These are phyloP conservation scores for Lachancea waltii DNA, from an alignment of 805 yeast genomes.

Conservation along the genomic window DNA sequence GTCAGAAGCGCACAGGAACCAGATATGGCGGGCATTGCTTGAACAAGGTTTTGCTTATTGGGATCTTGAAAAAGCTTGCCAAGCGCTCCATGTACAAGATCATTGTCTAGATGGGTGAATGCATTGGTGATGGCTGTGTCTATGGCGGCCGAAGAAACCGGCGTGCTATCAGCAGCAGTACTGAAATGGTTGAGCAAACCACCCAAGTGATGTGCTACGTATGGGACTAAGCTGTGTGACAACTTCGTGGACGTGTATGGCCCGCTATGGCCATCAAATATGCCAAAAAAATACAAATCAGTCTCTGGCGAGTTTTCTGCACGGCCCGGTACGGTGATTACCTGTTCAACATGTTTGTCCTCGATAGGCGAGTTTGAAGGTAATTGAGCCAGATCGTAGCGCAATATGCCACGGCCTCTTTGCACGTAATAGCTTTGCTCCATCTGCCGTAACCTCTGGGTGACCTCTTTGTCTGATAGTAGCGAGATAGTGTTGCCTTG, in stretches of 20 bases:
- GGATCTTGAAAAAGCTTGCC: slow-evolving; percentile 63
- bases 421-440: slow-evolving; percentile 79
- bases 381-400: slow-evolving; percentile 86
- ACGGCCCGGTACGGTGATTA: slow-evolving; percentile 59
- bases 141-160: slow-evolving; percentile 57
- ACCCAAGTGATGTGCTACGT: slow-evolving; percentile 72
- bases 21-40: slow-evolving; percentile 85
- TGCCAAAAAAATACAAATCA: slow-evolving; percentile 94
- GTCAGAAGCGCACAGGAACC: slow-evolving; percentile 92
- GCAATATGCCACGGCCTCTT: slow-evolving; percentile 77
- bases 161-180: slow-evolving; percentile 17
- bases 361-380: slow-evolving; percentile 92
- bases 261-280: slow-evolving; percentile 96
- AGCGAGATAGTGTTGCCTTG: slow-evolving; percentile 33
- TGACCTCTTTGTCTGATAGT: slow-evolving; percentile 64
- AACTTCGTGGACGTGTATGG: slow-evolving; percentile 87
- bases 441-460: slow-evolving; percentile 55
- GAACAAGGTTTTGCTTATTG: slow-evolving; percentile 48
- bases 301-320: slow-evolving; percentile 30
- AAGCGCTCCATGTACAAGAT: slow-evolving; percentile 71
- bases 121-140: slow-evolving; percentile 79
- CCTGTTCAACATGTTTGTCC: slow-evolving; percentile 83
- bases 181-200: slow-evolving; percentile 37
- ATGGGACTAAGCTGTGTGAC: slow-evolving; percentile 68
- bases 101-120: slow-evolving; percentile 77